phyloP scores from a whole-genome alignment of 352 stramenopile species.

The Blastocystis sp. region DNA sequence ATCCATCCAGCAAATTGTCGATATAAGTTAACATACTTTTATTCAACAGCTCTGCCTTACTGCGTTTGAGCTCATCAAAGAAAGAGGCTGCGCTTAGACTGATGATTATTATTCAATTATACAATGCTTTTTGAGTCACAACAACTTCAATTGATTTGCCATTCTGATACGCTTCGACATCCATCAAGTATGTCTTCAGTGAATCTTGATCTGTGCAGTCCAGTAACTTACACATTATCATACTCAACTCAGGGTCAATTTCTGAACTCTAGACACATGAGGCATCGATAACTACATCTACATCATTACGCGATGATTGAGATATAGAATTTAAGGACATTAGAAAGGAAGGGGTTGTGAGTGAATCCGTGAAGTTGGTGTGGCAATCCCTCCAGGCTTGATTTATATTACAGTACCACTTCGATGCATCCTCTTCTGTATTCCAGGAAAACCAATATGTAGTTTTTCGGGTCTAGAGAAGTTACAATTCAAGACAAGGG shows the following conservation, averaged over 20 bases:
- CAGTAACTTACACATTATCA: constrained; percentile 35
- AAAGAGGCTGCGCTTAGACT: constrained; percentile 9
- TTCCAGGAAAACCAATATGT: constrained; percentile 26
- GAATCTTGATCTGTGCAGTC: constrained; percentile 7
- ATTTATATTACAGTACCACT: constrained; percentile 40
- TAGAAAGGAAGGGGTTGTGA: constrained; percentile 17
- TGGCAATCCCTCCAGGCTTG: constrained; percentile 35
- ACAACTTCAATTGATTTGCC: background rate
- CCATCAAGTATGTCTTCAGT: constrained; percentile 34
- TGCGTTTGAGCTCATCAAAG: constrained; percentile 37
- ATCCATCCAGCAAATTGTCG: constrained; percentile 11
- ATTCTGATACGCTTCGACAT: constrained; percentile 48
- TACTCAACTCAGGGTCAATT: constrained; percentile 16
- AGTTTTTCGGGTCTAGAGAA: constrained; percentile 20
- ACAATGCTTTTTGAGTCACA: constrained; percentile 48
- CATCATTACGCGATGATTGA: background rate
- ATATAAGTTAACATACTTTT: constrained; percentile 13
- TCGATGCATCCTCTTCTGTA: background rate
- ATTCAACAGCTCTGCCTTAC: background rate
- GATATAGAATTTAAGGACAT: background rate
- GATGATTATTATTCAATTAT: background rate
- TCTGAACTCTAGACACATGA: background rate
- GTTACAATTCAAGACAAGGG: background rate
- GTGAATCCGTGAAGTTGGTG: background rate
- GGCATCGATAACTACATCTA: background rate